Base-by-base conservation (phyloP, 2,329 filamentous ascomycete species). In the Bimuria novae-zelandiae region DNA sequence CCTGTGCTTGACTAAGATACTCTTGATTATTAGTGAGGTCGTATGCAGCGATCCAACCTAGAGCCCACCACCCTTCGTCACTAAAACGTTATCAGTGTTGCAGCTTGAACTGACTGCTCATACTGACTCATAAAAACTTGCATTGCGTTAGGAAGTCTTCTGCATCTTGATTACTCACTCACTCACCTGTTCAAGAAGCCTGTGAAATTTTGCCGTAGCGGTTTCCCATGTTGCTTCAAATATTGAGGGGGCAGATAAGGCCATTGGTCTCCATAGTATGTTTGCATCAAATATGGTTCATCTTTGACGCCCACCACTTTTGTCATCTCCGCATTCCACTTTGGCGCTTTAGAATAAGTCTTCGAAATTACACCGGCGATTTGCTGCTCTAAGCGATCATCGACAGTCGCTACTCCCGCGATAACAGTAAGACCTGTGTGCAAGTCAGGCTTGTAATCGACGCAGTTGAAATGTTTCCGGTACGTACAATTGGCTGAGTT, bases 31-130 rank as follows among this genome's bases (percentile, higher is more conserved):
- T 62, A 0, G 80, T 82, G 3, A 81, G 67, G 58, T 83, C 81
- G 65, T 82, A 83, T n/a, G 77, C 80, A 2, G 74, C 75, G 57
- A 83, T 77, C 80, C 80, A 82, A 22, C 75, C 80, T 6, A 83
- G 65, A 4, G 78, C 79, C 80, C 80, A 72, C 69, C 69, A 72
- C 1, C 74, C 77, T 54, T 82, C 79, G 52, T 83, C 81, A 49
- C 83, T 81, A 59, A 81, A 81, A 60, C 16, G 14, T 17, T 22
- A 29, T 47, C 23, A 47, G 32, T 47, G 36, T 14, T 21, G 10
- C 2, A 39, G 5, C 23, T 19, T 47, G 7, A 7, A 23, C 3
- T 25, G 2, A 25, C n/a, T 7, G 4, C 3, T 7, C 14, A 14
- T 8, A 51, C 47, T 43, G 11, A 50, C 48, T 51, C 48, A 27